Evolutionary conservation across 2,329 filamentous ascomycete species (phyloP), one percentile per base, ranked within the genome.

Genomic region (Didymellaceae sp.): DNA sequence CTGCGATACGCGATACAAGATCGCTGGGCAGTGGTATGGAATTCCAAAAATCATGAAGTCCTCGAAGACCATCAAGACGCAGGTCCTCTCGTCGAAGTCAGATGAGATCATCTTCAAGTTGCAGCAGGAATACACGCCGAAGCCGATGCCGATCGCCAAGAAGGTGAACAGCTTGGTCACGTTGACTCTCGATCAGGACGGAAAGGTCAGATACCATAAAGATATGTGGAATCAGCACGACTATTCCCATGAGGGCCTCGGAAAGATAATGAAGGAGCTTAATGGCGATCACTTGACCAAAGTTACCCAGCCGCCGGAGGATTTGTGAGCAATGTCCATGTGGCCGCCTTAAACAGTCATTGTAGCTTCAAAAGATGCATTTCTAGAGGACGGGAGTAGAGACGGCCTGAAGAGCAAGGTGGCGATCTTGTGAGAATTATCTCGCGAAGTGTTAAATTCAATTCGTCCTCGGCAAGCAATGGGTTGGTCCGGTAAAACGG

Each of bases 201-300:
- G 83, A 20, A 74, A 78, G 31, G 77, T 84, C 35, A 83, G 81
- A 64, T 83, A 84, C 49, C 82, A 85, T 65, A 84, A 59, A 40
- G 82, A 85, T 52, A 81, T 84, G 70, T 81, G 80, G 14, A 83
- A 83, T 40, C 79, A 83, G 40, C 82, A 84, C 64, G 82, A 84
- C 52, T 84, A 83, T 54, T 78, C 73, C 8, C 82, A 84, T 49
- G 77, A 83, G 48, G 81, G 82, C 0, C 24, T 82, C 1, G 80
- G 80, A 2, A 79, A 76, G 61, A 47, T 77, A 13, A 71, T 80
- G 59, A 81, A 81, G 68, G 77, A 72, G 46, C 46, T 81, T 51
- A 81, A 81, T 63, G 78, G 79, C 7, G 74, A 78, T 52, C 63
- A 78, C 59, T 66, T 78, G 60, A 77, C 75, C 1, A 74, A 72